Percentiles rank a stretch among this genome's conserved stretches.
Evolutionary conservation across 345 rosid genomes (phyloP).

Genomic region (Hibiscus trionum): DNA sequence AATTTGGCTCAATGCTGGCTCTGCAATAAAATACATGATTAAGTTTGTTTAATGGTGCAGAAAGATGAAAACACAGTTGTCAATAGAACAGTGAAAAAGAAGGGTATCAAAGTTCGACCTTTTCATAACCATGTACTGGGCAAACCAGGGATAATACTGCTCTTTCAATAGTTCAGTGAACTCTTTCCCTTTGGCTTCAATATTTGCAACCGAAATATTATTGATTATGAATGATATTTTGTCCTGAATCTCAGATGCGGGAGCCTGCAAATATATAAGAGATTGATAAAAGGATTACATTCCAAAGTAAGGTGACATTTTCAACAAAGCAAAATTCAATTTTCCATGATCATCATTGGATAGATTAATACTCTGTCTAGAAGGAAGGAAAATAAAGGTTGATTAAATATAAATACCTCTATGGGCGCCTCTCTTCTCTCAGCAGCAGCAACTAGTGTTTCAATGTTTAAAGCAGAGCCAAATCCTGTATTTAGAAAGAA

Average conservation of each 20-base stretch:
- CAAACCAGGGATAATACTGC: constrained; percentile 89
- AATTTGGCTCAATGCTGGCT: constrained; percentile 97
- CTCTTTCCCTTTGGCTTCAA: constrained; percentile 79
- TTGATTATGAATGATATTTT: constrained; percentile 86
- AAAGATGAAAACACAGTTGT: not conserved
- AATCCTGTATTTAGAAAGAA: constrained; percentile 44
- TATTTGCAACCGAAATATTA: constrained; percentile 69
- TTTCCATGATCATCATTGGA: not conserved
- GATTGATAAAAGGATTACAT: not conserved
- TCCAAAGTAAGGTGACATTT: not conserved
- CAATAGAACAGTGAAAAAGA: not conserved
- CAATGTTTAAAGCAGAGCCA: constrained; percentile 95
- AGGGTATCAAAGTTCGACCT: constrained; percentile 35
- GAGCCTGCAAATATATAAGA: constrained; percentile 46
- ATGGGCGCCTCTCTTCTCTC: constrained; percentile 83
- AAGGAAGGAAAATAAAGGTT: not conserved
- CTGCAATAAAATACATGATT: constrained; percentile 30
- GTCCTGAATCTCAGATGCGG: constrained; percentile 74
- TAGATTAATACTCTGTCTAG: not conserved
- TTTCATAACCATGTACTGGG: constrained; percentile 98
- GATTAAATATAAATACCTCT: constrained; percentile 41
- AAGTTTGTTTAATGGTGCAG: not conserved
- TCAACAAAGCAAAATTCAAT: not conserved
- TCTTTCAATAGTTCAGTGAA: constrained; percentile 72
- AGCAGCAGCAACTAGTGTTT: constrained; percentile 93